These are phyloP conservation scores for Atractiella rhizophila DNA, from an alignment of 768 basidiomycete genomes.

Conservation along the genomic window DNA sequence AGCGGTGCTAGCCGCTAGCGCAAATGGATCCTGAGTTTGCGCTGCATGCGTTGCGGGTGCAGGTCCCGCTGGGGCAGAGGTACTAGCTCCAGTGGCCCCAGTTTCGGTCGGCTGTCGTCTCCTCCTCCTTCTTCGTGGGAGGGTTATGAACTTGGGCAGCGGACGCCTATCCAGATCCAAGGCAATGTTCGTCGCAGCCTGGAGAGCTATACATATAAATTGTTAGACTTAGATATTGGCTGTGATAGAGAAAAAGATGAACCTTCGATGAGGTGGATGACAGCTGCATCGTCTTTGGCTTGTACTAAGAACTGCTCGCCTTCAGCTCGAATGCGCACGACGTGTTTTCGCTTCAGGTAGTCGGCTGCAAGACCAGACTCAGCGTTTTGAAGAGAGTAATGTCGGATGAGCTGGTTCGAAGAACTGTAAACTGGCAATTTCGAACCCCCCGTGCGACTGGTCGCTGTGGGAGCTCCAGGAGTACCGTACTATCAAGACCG, in stretches of 20 bases:
- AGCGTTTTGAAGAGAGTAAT: constrained; percentile 26
- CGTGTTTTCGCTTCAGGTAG: constrained; percentile 76
- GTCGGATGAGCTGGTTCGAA: constrained; percentile 12
- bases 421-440: neutral
- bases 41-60: neutral
- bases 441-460: constrained; percentile 1
- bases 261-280: constrained; percentile 87
- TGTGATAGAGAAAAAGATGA: neutral
- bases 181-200: constrained; percentile 73
- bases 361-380: constrained; percentile 90
- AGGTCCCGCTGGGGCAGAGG: neutral
- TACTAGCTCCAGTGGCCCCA: neutral
- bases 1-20: neutral
- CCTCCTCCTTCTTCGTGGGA: constrained; percentile 12
- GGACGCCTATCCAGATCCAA: constrained; percentile 70
- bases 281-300: constrained; percentile 51
- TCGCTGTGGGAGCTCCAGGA: neutral
- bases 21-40: neutral
- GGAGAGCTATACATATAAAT: constrained; percentile 37
- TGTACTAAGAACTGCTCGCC: constrained; percentile 94
- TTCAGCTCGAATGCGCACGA: constrained; percentile 69
- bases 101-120: constrained; percentile 6
- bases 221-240: constrained; percentile 3
- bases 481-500: neutral
- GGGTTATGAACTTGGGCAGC: constrained; percentile 17